Evolutionary conservation across 371 early-diverging fungal genomes (phyloP), one percentile per base, ranked within the genome.

Genomic region (Apophysomyces variabilis): DNA sequence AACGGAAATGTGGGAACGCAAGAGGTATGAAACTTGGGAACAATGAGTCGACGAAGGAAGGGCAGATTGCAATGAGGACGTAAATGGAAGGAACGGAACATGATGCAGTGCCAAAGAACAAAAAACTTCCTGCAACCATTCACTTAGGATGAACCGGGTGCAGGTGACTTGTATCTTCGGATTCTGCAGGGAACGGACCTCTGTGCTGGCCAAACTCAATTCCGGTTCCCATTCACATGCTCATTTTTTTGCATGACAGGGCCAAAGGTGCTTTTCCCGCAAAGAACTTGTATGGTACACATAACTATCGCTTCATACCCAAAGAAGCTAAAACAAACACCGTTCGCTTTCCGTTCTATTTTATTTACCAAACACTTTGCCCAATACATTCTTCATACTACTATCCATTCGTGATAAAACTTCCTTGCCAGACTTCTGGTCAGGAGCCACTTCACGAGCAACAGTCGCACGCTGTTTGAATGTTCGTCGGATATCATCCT

Each of bases 391-490:
- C 66, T 84, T 78, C 36, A 75, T 61, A 41, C 67, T 61, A 32
- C 69, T 66, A 46, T 78, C 77, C 66, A 73, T 46, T 18, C 64
- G 65, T 18, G 60, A 58, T 18, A 71, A 16, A 1, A 66, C 46
- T 9, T 78, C 64, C 57, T 71, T 77, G n/a, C 73, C 69, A 26
- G 64, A 61, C 26, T 59, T 61, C 18, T 61, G 46, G 32, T 46
- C 66, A 37, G 71, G 58, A 61, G 69, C 69, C 13, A 68, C 80
- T 66, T 80, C 79, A 57, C 77, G 70, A 4, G 67, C 65, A 8
- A 79, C 78, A 58, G 69, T 71, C 5, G 78, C 79, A 67, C 90
- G 86, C 71, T 90, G 91, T 61, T 79, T 81, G 70, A 90, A 90
- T n/a, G 79, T 73, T 39, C 90, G 77, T 58, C 86, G 83, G 39